Evolutionary conservation across 2,329 filamentous ascomycete species (phyloP).

Genomic region (Zasmidium citrigriseum): DNA sequence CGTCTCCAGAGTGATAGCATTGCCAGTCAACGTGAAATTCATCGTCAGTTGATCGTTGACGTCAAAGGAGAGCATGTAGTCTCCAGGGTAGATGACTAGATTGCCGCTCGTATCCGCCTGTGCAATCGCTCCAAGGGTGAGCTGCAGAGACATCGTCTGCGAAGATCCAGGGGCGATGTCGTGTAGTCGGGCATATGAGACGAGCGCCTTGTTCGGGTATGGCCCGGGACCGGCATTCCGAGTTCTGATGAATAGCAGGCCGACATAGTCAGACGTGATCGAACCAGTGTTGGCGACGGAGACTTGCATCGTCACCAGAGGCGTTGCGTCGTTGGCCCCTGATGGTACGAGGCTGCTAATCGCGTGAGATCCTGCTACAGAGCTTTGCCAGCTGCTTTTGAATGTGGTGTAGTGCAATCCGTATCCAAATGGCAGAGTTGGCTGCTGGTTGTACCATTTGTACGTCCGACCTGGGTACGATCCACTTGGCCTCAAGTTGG

Average conservation of each 20-base stretch:
- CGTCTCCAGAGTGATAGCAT: too few species aligned
- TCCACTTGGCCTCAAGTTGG: constrained; percentile 40
- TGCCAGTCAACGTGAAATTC: too few species aligned
- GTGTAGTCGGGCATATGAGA: constrained; percentile 25
- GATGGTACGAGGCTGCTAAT: constrained; percentile 40
- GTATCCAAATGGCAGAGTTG: constrained; percentile 47
- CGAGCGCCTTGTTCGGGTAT: constrained; percentile 45
- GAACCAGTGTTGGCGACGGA: constrained; percentile 41
- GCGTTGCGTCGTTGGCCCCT: too few species aligned
- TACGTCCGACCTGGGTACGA: constrained; percentile 45
- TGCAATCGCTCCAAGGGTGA: constrained; percentile 41
- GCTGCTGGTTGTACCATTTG: constrained; percentile 43
- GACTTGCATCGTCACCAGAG: constrained; percentile 41
- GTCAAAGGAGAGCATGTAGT: too few species aligned
- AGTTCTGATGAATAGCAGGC: constrained; percentile 42
- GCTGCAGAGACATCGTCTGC: constrained; percentile 31
- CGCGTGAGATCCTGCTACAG: constrained; percentile 26
- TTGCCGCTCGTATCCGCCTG: constrained; percentile 40
- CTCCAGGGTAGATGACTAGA: constrained; percentile 43
- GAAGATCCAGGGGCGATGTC: constrained; percentile 15
- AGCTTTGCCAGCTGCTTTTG: constrained; percentile 20
- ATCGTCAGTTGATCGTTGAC: too few species aligned
- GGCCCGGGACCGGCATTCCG: constrained; percentile 42
- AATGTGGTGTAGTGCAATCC: constrained; percentile 49
- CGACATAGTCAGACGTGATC: constrained; percentile 42